A percentile compares a stretch with the other conserved stretches of the same genome.
These are phyloP conservation scores for Hypoxylon sp. DNA, from an alignment of 2,329 filamentous ascomycete genomes.

Conservation along the genomic window DNA sequence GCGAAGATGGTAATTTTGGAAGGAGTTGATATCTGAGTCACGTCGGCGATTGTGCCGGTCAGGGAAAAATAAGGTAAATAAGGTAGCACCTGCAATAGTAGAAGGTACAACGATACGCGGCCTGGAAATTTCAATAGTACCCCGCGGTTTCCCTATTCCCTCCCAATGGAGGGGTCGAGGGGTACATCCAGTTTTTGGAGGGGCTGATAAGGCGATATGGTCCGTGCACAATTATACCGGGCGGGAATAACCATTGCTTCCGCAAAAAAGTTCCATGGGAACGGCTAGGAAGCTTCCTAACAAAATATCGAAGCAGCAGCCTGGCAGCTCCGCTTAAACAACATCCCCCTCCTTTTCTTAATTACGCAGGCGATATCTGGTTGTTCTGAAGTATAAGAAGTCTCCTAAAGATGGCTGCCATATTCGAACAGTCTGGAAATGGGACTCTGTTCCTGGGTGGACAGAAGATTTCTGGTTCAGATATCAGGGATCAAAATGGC, in stretches of 20 bases:
- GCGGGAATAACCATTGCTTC: constrained; percentile 49
- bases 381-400: constrained; percentile 11
- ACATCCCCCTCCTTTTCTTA: constrained; percentile 22
- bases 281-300: constrained; percentile 39
- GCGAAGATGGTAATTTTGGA: constrained; percentile 4
- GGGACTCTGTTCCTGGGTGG: constrained; percentile 97
- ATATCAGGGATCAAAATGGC: constrained; percentile 98
- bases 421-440: constrained; percentile 96
- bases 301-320: constrained; percentile 48
- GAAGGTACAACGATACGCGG: constrained; percentile 15
- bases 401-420: constrained; percentile 79
- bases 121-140: constrained; percentile 39
- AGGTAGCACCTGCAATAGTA: constrained; percentile 15
- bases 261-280: constrained; percentile 53
- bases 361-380: constrained; percentile 11
- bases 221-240: constrained; percentile 32
- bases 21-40: constrained; percentile 35
- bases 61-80: constrained; percentile 28
- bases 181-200: constrained; percentile 22
- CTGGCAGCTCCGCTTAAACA: constrained; percentile 34
- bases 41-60: constrained; percentile 22
- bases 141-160: constrained; percentile 43
- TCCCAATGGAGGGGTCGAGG: constrained; percentile 31
- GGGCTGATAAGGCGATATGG: constrained; percentile 33
- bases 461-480: constrained; percentile 95